Conservation (phyloP, 2,329 filamentous ascomycete species). For the Lachnellula occidentalis region DNA sequence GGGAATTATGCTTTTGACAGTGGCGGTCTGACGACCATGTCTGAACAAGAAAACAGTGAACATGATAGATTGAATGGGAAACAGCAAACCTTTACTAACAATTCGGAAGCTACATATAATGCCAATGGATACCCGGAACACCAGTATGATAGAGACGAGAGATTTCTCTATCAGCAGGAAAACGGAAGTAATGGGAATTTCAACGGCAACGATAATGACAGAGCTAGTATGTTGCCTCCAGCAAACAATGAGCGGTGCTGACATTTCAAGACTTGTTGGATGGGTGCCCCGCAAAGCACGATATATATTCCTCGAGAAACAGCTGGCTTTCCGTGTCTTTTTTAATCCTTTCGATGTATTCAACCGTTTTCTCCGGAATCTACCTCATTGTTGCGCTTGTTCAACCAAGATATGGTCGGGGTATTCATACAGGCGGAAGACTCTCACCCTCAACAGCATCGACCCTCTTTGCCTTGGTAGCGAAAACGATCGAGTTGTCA, state of each 20-base stretch:
- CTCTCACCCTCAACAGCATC: conserved; percentile 60
- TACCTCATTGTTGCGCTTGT: conserved; percentile 58
- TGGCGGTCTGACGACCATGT: neutral
- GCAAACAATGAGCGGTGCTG: neutral
- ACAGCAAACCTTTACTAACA: neutral
- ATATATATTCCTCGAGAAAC: conserved; percentile 20
- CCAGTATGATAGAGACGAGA: neutral
- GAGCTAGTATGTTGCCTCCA: neutral
- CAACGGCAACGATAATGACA: conserved; percentile 12
- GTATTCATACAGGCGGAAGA: conserved; percentile 46
- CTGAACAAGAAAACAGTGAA: neutral
- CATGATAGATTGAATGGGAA: neutral
- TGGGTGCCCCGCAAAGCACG: conserved; percentile 18
- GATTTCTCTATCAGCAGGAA: neutral
- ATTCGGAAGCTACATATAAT: neutral
- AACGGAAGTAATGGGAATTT: neutral
- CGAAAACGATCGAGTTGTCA: conserved; percentile 71
- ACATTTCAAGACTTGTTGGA: conserved; percentile 7
- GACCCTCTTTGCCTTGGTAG: conserved; percentile 61
- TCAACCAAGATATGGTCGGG: conserved; percentile 56
- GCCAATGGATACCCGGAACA: neutral
- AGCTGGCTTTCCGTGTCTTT: conserved; percentile 47
- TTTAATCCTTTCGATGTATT: conserved; percentile 51
- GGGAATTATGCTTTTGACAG: neutral
- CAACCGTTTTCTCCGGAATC: conserved; percentile 58